Evolutionary conservation across 352 stramenopile genomes (phyloP), one percentile per base, ranked within the genome.

Genomic region (Blastocystis sp.): DNA sequence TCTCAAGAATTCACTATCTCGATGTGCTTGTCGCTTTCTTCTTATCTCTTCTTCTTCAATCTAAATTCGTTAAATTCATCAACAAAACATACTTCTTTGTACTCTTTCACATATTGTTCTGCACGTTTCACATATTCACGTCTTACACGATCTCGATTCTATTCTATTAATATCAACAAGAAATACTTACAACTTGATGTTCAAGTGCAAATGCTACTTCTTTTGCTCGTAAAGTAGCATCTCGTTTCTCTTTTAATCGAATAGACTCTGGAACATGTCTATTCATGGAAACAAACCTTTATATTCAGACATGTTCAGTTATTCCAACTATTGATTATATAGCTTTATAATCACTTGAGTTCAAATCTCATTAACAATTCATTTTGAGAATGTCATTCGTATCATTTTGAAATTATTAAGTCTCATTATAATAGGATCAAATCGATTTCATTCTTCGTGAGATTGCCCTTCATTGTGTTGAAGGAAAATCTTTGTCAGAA

Each of bases 1-100:
- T 49, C 95, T 94, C 88, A 98, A 94, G 91, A 93, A 98, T 90
- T 97, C 97, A 91, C 97, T 96, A 89, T 95, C 95, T 61, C 91
- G 88, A 89, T 98, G 98, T 85, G 95, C 95, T 90, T 97, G 92
- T 83, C 96, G 95, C 88, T 95, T 94, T 75, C 97, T 93, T 29
- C 94, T 90, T 87, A 98, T 92, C 58, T 92, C 94, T 89, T 94
- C 92, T 89, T 96, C 94, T 89, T 98, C 93, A 75, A 95, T 93
- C 92, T 95, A 88, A 11, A 35, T 9, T n/a, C 35, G 19, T 59
- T 12, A 63, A 0, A 61, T 7, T 59, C 46, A 16, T 24, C 9
- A 43, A 21, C 21, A 21, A n/a, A 3, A 7, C 65, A 6, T 24
- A 80, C 69, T 77, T 58, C 46, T 58, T 93, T 93, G 93, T 98